Base-by-base conservation (phyloP, 805 yeast species). In the Candida parachauliodes region DNA sequence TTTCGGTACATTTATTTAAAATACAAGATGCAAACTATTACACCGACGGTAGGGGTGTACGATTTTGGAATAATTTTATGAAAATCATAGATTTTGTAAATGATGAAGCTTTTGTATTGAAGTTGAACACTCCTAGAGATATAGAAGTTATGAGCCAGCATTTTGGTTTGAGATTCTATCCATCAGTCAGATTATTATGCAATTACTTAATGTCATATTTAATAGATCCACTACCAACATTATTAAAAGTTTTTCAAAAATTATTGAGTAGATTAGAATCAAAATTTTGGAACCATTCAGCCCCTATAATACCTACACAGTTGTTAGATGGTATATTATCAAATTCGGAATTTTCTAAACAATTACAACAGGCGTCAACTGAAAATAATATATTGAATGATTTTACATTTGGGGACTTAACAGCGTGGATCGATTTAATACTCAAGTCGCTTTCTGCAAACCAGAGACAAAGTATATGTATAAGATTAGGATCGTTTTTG, bases 301-400 rank as follows among this genome's bases (percentile, higher is more conserved):
- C 72, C 1, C 86, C 85, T 0, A 72, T 64, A 42, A 73, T 75
- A 2, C 75, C 72, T 42, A 68, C 66, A 20, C 79, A 77, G 42
- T 62, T 81, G 30, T 55, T 83, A 36, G 88, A 82, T 45, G 69
- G 78, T 12, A 64, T 83, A 1, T 68, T 82, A 32, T 72, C 73
- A 14, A 79, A 74, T 47, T 78, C 81, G 1, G 58, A 65, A 32
- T 78, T 68, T 46, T 49, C 62, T 1, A 59, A 57, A 12, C 60
- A 55, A 36, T 50, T 81, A 20, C 34, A 31, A 15, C 18, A 30
- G 18, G 35, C 39, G 5, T 21, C 44, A 6, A 22, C 17, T 8
- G 44, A 40, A 6, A 27, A 20, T 12, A 22, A 23, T 22, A 18
- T 19, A 8, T 12, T 34, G 7, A 24, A 22, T 26, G 42, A 37